Percentiles rank a stretch among this genome's conserved stretches.
Conservation (phyloP, 495 filamentous ascomycete genomes). For the Symbiotaphrina buchneri region DNA sequence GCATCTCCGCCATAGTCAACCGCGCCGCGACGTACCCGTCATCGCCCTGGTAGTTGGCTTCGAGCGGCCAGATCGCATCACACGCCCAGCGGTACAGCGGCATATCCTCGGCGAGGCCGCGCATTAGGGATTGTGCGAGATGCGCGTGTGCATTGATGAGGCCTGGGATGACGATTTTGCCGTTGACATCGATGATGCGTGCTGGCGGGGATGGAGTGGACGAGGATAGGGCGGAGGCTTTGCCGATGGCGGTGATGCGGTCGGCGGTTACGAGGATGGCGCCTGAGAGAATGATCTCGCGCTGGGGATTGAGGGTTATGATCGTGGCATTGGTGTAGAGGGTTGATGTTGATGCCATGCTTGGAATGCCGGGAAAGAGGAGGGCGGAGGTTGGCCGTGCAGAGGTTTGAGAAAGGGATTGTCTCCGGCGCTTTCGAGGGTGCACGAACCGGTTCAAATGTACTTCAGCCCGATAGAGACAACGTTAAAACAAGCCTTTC, state of each 20-base stretch:
- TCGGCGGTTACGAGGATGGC: conserved; percentile 16
- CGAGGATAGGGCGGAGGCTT: too few species aligned
- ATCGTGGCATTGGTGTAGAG: too few species aligned
- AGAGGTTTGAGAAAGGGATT: too few species aligned
- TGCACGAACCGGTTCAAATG: too few species aligned
- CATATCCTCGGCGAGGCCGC: conserved; percentile 23
- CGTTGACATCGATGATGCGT: conserved; percentile 12
- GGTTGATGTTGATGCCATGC: too few species aligned
- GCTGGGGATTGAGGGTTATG: conserved; percentile 19
- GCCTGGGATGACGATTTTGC: conserved; percentile 22
- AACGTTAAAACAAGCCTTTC: too few species aligned
- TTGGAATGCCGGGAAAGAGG: too few species aligned
- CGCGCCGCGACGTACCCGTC: conserved; percentile 24
- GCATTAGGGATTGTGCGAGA: conserved; percentile 22
- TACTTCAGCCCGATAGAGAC: too few species aligned
- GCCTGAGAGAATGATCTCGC: conserved; percentile 22
- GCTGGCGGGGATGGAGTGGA: too few species aligned
- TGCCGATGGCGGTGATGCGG: conserved; percentile 20
- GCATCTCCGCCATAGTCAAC: conserved; percentile 25
- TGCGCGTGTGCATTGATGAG: conserved; percentile 26
- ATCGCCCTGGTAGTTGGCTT: conserved; percentile 19
- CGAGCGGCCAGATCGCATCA: conserved; percentile 23
- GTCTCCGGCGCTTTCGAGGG: too few species aligned
- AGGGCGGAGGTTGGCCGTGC: too few species aligned
- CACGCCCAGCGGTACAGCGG: conserved; percentile 23